phyloP scores from a whole-genome alignment of 768 basidiomycete genomes.

The Mycena venus region DNA sequence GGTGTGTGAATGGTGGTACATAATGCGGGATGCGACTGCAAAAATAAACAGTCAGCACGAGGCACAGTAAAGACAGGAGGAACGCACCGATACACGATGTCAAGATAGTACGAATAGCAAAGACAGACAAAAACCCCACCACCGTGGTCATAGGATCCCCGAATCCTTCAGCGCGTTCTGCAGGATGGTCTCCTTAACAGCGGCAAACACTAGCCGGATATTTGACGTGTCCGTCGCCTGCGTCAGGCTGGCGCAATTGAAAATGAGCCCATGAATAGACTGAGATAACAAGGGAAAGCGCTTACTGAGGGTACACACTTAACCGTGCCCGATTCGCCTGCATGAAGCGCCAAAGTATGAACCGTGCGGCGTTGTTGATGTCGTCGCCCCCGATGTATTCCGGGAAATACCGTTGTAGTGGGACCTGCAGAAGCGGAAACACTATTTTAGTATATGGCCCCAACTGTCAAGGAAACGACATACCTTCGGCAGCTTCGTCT shows the following conservation, averaged over 20 bases:
- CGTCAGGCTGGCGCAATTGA: constrained; percentile 66
- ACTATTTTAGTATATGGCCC: not conserved
- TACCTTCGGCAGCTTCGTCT: constrained; percentile 83
- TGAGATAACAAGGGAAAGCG: not conserved
- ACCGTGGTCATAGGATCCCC: constrained; percentile 71
- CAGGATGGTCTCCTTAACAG: constrained; percentile 93
- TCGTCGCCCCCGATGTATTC: constrained; percentile 69
- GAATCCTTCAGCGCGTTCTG: constrained; percentile 90
- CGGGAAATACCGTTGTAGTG: constrained; percentile 60
- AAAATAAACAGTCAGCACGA: not conserved
- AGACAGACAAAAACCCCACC: not conserved
- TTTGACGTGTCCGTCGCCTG: constrained; percentile 93
- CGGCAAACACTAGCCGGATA: constrained; percentile 85
- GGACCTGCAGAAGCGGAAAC: constrained; percentile 42
- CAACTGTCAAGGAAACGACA: not conserved
- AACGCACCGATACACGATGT: constrained; percentile 23
- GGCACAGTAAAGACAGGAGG: not conserved
- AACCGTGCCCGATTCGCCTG: constrained; percentile 69
- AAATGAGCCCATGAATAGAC: not conserved
- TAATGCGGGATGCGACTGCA: constrained; percentile 14
- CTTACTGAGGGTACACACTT: constrained; percentile 73
- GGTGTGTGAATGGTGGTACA: constrained; percentile 28
- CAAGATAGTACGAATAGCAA: constrained; percentile 23
- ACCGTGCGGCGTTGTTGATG: constrained; percentile 83
- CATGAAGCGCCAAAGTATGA: constrained; percentile 84